Evolutionary conservation across 1,284 basidiomycete species (phyloP).

Genomic region (Wallemia ichthyophaga): DNA sequence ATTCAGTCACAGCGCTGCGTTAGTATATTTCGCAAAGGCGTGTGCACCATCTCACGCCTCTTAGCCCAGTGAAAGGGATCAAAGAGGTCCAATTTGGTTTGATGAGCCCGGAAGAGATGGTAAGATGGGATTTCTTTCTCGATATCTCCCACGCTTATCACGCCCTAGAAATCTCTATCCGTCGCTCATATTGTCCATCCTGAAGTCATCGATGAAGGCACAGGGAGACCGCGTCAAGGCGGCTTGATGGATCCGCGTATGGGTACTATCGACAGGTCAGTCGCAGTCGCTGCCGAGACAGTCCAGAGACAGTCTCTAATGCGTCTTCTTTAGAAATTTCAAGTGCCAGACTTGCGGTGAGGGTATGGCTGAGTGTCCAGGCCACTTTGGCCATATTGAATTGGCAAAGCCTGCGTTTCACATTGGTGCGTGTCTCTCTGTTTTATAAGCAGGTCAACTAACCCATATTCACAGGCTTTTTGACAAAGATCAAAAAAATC

Average conservation of each 20-base stretch:
- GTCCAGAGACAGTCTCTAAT: constrained; percentile 1
- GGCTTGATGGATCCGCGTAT: constrained; percentile 93
- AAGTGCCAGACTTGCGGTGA: constrained; percentile 99
- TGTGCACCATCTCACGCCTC: neutral
- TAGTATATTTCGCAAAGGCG: neutral
- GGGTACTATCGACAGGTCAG: constrained; percentile 29
- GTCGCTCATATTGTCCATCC: constrained; percentile 95
- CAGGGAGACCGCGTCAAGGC: constrained; percentile 57
- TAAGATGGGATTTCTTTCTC: constrained; percentile 21
- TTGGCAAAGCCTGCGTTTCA: constrained; percentile 87
- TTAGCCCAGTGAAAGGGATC: constrained; percentile 18
- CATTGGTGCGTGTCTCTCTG: constrained; percentile 30
- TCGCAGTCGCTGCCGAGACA: constrained; percentile 9
- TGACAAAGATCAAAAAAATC: constrained; percentile 98
- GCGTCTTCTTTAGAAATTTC: constrained; percentile 81
- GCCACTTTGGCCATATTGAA: constrained; percentile 97
- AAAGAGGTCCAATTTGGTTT: constrained; percentile 98
- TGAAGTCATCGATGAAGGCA: constrained; percentile 87
- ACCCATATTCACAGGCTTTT: constrained; percentile 36
- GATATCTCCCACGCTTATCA: constrained; percentile 2
- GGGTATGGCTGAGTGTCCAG: constrained; percentile 92
- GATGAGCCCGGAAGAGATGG: constrained; percentile 97
- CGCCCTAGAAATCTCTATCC: constrained; percentile 63
- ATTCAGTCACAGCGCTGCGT: constrained; percentile 1
- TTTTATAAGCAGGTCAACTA: neutral